Percentiles rank a stretch among this genome's conserved stretches.
Evolutionary conservation across 306 rosid species (phyloP).

Genomic region (Carpinus viminea): DNA sequence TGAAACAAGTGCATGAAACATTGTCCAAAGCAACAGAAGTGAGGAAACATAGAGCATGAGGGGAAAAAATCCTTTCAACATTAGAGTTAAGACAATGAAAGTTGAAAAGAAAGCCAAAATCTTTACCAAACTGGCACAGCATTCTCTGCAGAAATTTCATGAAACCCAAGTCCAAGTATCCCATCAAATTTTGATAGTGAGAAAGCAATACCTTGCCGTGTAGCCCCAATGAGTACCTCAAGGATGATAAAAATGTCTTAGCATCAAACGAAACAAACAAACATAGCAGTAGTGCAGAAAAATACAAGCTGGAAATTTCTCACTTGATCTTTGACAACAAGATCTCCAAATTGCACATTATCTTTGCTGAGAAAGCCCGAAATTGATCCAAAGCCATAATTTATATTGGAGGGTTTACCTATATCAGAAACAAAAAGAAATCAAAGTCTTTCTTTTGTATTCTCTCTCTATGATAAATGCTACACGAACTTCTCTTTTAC

Average conservation of each 20-base stretch:
- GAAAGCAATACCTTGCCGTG: background rate
- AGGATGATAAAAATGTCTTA: background rate
- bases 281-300: background rate
- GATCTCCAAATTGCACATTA: slow-evolving; percentile 21
- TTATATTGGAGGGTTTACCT: background rate
- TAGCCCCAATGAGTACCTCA: slow-evolving; percentile 14
- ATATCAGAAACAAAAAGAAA: background rate
- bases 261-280: background rate
- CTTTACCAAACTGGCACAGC: slow-evolving; percentile 11
- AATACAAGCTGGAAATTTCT: background rate
- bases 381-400: slow-evolving; percentile 7
- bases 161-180: slow-evolving; percentile 22
- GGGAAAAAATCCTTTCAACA: background rate
- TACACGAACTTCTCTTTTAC: no score
- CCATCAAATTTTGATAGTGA: slow-evolving; percentile 14
- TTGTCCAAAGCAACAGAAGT: background rate
- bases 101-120: background rate
- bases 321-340: slow-evolving; percentile 15
- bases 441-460: background rate
- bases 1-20: background rate
- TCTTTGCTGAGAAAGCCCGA: slow-evolving; percentile 16
- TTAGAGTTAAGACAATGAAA: background rate
- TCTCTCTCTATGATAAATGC: no score
- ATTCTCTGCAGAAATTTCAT: slow-evolving; percentile 5
- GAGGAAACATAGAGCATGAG: background rate